Evolutionary conservation across 441 rosid genomes (phyloP).

Genomic region (Croton setiger): DNA sequence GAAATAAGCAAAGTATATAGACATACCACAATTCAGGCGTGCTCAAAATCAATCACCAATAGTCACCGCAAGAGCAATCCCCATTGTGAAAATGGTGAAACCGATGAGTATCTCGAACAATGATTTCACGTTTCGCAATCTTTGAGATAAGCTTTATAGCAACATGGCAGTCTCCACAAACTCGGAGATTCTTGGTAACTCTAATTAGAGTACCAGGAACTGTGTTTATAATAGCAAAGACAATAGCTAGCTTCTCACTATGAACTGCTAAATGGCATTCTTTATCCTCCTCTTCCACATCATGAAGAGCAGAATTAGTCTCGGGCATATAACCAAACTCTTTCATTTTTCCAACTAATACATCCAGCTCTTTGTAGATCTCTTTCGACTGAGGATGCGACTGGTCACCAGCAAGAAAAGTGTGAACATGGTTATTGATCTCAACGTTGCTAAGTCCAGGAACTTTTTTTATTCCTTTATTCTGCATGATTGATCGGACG

Average conservation of each 20-base stretch:
- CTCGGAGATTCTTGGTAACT: constrained; percentile 36
- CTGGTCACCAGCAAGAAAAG: constrained; percentile 41
- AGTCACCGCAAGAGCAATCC: constrained; percentile 29
- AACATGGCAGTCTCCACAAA: constrained; percentile 33
- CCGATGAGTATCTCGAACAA: constrained; percentile 26
- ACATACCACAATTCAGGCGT: background rate
- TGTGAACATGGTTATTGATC: constrained; percentile 26
- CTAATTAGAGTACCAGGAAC: constrained; percentile 27
- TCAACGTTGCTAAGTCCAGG: constrained; percentile 34
- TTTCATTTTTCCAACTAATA: constrained; percentile 29
- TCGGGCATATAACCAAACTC: constrained; percentile 28
- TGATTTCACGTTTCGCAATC: constrained; percentile 27
- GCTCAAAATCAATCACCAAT: constrained; percentile 21
- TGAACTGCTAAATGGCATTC: constrained; percentile 32
- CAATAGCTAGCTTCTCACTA: constrained; percentile 34
- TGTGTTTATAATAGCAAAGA: constrained; percentile 28
- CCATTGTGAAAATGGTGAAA: constrained; percentile 30
- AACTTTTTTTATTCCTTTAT: constrained; percentile 23
- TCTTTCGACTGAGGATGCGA: constrained; percentile 33
- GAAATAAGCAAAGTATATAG: background rate
- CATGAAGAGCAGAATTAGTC: constrained; percentile 31
- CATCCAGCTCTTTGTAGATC: constrained; percentile 29
- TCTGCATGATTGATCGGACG: constrained; percentile 25
- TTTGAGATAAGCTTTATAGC: constrained; percentile 32
- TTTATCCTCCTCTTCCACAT: constrained; percentile 39